Percentiles rank a stretch among this genome's conserved stretches.
Evolutionary conservation across 257 asterid species (phyloP).

Genomic region (Solanum paucissectum): DNA sequence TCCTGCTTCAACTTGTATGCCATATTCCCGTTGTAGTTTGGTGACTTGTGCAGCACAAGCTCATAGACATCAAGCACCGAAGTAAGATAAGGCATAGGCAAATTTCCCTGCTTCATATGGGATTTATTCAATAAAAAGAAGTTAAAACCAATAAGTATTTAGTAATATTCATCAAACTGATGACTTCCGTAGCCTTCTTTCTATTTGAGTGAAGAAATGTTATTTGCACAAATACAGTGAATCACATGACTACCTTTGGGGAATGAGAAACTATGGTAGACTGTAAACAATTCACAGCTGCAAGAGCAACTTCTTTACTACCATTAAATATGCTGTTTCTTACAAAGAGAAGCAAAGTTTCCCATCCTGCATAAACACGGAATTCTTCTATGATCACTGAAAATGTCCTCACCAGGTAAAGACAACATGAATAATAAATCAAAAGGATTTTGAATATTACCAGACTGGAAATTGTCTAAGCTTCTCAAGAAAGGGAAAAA

Average conservation of each 20-base stretch:
- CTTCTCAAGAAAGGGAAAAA: conserved; percentile 72
- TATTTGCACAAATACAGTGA: background rate
- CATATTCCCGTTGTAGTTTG: conserved; percentile 35
- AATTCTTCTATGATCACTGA: conserved; percentile 1
- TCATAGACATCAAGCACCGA: conserved; percentile 84
- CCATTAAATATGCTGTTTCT: conserved; percentile 78
- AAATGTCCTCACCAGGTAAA: background rate
- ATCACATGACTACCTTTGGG: conserved; percentile 50
- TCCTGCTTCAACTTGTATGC: conserved; percentile 93
- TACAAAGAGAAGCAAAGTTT: conserved; percentile 61
- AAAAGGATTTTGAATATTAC: conserved; percentile 18
- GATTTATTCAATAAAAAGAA: background rate
- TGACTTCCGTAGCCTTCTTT: background rate
- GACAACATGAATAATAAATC: background rate
- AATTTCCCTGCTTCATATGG: conserved; percentile 57
- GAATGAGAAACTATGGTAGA: conserved; percentile 84
- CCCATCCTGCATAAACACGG: conserved; percentile 64
- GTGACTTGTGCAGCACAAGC: conserved; percentile 61
- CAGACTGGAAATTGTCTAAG: conserved; percentile 63
- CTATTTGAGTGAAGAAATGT: background rate
- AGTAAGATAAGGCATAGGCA: conserved; percentile 56
- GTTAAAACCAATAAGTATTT: background rate
- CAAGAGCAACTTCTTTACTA: conserved; percentile 91
- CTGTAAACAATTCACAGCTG: conserved; percentile 91
- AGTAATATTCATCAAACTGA: background rate